These are phyloP conservation scores for Penicillium ochrochloron DNA, from an alignment of 495 filamentous ascomycete species.

Conservation along the genomic window DNA sequence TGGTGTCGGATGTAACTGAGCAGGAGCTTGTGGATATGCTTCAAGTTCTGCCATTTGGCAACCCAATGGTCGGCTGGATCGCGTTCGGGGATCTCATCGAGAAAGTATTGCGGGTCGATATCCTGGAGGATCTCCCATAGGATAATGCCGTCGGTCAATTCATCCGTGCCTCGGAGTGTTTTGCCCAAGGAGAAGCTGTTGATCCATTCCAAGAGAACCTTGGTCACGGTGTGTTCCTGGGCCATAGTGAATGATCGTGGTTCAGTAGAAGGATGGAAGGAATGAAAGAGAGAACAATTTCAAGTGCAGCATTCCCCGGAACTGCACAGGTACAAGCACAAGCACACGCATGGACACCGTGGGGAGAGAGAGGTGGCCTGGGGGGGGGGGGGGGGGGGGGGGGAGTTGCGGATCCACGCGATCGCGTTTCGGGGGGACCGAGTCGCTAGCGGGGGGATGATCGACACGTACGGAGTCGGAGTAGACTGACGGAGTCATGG, in stretches of 20 bases:
- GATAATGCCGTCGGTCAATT: slow-evolving; percentile 75
- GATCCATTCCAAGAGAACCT: slow-evolving; percentile 63
- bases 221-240: slow-evolving; percentile 49
- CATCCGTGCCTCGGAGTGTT: slow-evolving; percentile 54
- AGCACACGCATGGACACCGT: slow-evolving; percentile 2
- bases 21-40: slow-evolving; percentile 69
- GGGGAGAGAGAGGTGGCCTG: slow-evolving; percentile 17
- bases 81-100: slow-evolving; percentile 61
- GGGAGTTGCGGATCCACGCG: slow-evolving; percentile 30
- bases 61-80: slow-evolving; percentile 56
- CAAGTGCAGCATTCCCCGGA: slow-evolving; percentile 25
- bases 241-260: slow-evolving; percentile 39
- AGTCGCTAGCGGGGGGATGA: slow-evolving; percentile 23
- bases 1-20: slow-evolving; percentile 67
- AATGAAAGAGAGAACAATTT: slow-evolving; percentile 15
- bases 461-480: slow-evolving; percentile 7
- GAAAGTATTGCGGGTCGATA: slow-evolving; percentile 71
- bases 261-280: slow-evolving; percentile 19
- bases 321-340: slow-evolving; percentile 6
- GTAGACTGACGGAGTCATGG: too few relatives aligned
- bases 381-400: slow-evolving; percentile 5
- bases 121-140: slow-evolving; percentile 72
- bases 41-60: slow-evolving; percentile 63
- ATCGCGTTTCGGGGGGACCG: slow-evolving; percentile 22
- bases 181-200: slow-evolving; percentile 56